phyloP scores from a whole-genome alignment of 495 filamentous ascomycete genomes.

The Terfezia claveryi region DNA sequence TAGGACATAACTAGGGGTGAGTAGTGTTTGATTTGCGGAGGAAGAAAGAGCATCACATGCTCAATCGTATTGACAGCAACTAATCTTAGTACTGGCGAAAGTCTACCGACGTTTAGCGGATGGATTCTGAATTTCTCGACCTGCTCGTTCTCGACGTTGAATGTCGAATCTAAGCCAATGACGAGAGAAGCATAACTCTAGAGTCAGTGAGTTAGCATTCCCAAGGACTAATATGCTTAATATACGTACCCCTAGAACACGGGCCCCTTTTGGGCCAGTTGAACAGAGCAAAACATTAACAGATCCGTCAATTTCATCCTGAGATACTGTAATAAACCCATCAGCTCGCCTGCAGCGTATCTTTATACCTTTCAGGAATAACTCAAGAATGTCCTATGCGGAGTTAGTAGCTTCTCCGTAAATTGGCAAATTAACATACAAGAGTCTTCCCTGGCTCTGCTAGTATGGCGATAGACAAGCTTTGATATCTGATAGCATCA shows the following conservation, averaged over 20 bases:
- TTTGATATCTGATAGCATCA: constrained; percentile 4
- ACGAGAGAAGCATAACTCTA: constrained; percentile 6
- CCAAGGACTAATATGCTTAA: background rate
- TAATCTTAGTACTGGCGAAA: constrained; percentile 14
- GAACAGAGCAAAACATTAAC: constrained; percentile 12
- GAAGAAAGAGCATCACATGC: constrained; percentile 10
- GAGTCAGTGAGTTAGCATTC: background rate
- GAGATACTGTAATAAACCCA: constrained; percentile 9
- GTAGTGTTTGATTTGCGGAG: background rate
- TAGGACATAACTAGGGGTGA: background rate
- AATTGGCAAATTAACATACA: constrained; percentile 3
- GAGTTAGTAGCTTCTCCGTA: background rate
- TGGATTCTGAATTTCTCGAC: constrained; percentile 6
- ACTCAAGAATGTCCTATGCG: constrained; percentile 14
- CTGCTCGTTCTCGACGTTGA: constrained; percentile 6
- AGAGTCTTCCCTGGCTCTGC: constrained; percentile 9
- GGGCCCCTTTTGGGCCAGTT: constrained; percentile 3
- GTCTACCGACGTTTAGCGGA: constrained; percentile 8
- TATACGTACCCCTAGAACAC: constrained; percentile 11
- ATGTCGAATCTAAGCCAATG: constrained; percentile 18
- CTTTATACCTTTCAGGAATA: constrained; percentile 15
- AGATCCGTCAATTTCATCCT: constrained; percentile 8
- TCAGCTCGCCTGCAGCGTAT: constrained; percentile 8
- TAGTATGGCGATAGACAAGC: constrained; percentile 15
- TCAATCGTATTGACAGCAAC: constrained; percentile 16